Conservation (phyloP, 1,284 basidiomycete species). For the Entoloma clypeatum region DNA sequence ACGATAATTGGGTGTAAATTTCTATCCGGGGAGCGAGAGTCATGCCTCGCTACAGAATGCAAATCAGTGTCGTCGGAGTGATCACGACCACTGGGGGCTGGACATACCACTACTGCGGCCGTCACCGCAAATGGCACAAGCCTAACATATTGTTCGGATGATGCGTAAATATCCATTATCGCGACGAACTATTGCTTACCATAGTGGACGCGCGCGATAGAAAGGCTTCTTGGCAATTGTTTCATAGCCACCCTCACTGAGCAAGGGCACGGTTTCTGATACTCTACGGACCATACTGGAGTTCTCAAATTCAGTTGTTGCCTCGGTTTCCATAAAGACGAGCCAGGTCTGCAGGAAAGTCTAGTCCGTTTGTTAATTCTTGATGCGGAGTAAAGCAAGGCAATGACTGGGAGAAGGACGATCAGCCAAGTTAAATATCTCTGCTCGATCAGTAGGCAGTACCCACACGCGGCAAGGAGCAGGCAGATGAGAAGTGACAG, state of each 20-base stretch:
- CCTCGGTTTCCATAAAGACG: constrained; percentile 18
- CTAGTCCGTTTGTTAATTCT: no score
- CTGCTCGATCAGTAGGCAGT: no score
- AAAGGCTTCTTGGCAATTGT: constrained; percentile 51
- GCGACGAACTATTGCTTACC: constrained; percentile 29
- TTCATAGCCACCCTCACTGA: constrained; percentile 21
- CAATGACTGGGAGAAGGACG: background rate
- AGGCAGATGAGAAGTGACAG: no score
- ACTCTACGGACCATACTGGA: constrained; percentile 12
- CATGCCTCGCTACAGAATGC: constrained; percentile 61
- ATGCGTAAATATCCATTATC: constrained; percentile 2
- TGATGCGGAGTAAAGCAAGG: background rate
- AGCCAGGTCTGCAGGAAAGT: background rate
- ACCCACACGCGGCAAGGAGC: no score
- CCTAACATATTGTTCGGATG: constrained; percentile 36
- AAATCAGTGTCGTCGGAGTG: constrained; percentile 12
- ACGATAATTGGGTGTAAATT: constrained; percentile 74
- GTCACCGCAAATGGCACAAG: constrained; percentile 69
- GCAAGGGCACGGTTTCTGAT: constrained; percentile 18
- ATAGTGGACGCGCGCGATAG: constrained; percentile 62
- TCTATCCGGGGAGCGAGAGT: constrained; percentile 73
- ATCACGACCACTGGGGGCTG: constrained; percentile 2
- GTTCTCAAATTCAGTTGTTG: constrained; percentile 15
- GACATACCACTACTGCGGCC: constrained; percentile 60
- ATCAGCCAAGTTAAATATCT: background rate